Evolutionary conservation across 2,329 filamentous ascomycete species (phyloP), one percentile per base, ranked within the genome.

Genomic region (Beauveria australis): DNA sequence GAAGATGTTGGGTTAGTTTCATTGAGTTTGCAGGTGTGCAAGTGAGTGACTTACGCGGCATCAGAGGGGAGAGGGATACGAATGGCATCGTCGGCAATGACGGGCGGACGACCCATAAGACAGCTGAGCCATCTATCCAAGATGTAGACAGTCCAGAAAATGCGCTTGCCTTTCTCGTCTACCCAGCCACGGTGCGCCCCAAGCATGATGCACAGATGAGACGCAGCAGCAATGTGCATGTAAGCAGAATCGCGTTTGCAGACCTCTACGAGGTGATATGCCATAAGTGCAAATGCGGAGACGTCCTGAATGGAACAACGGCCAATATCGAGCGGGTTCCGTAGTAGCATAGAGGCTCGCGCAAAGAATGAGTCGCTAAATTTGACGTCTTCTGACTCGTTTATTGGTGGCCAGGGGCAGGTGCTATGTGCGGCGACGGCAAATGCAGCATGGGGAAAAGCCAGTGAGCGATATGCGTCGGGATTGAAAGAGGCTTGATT

Each of bases 111-210:
- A 5, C 80, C 79, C 72, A 80, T 78, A 5, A 81, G 69, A 60
- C 77, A 80, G 62, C 78, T 77, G 47, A 81, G 63, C 69, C 71
- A 81, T 51, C 78, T 72, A 63, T 81, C 79, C 16, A 82, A 67
- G n/a, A 78, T 73, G 60, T 80, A 81, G 2, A 81, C 70, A 0
- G 79, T 81, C 79, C 79, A 82, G 59, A 82, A 81, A 6, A 78
- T 71, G 41, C 79, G 70, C 64, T 77, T 80, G 1, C 73, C 74
- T 24, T 67, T 67, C 64, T 81, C 79, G 47, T 79, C 73, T 3
- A 73, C 68, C 64, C 71, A 74, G 3, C 76, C 77, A 16, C 74
- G 69, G 63, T 81, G 76, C 1, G 78, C 71, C n/a, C 80, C 80
- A 40, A 78, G 75, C 70, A 77, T 76, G 52, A 80, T 73, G 51